phyloP scores from a whole-genome alignment of 2,329 filamentous ascomycete species.

The Ophiostoma quercus region DNA sequence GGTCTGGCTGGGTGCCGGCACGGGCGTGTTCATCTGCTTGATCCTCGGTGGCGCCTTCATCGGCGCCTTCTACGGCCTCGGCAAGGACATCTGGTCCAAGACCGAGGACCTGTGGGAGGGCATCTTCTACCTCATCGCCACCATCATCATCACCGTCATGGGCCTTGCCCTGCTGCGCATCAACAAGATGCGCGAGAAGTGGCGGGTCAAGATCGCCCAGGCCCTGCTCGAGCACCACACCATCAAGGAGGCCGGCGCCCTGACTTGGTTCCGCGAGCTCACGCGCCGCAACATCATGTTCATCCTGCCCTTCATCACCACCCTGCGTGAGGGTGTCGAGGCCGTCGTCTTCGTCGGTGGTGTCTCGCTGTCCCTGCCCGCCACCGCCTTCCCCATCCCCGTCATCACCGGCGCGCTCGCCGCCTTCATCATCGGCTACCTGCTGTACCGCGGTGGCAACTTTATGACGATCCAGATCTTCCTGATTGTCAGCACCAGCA shows the following conservation, averaged over 20 bases:
- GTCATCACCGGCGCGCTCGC: slow-evolving; percentile 66
- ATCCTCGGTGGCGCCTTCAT: slow-evolving; percentile 60
- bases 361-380: slow-evolving; percentile 70
- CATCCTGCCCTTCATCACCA: slow-evolving; percentile 76
- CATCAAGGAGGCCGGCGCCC: slow-evolving; percentile 27
- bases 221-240: slow-evolving; percentile 53
- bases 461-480: slow-evolving; percentile 42
- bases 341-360: slow-evolving; percentile 82
- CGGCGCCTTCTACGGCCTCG: slow-evolving; percentile 63
- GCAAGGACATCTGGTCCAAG: slow-evolving; percentile 59
- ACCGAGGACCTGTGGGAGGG: slow-evolving; percentile 79
- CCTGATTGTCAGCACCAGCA: slow-evolving; percentile 69
- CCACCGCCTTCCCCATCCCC: slow-evolving; percentile 69
- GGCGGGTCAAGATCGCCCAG: slow-evolving; percentile 73
- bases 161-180: slow-evolving; percentile 75
- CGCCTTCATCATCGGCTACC: slow-evolving; percentile 61
- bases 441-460: slow-evolving; percentile 55
- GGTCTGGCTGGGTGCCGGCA: slow-evolving; percentile 61
- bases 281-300: slow-evolving; percentile 73
- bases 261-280: slow-evolving; percentile 52
- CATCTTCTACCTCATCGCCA: slow-evolving; percentile 67
- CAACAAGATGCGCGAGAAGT: slow-evolving; percentile 79
- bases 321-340: slow-evolving; percentile 81
- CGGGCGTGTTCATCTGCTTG: slow-evolving; percentile 57
- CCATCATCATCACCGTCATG: slow-evolving; percentile 75